A percentile compares a stretch with the other conserved stretches of the same genome.
These are phyloP conservation scores for Cantharellus cinnabarinus DNA, from an alignment of 768 basidiomycete genomes.

Conservation along the genomic window DNA sequence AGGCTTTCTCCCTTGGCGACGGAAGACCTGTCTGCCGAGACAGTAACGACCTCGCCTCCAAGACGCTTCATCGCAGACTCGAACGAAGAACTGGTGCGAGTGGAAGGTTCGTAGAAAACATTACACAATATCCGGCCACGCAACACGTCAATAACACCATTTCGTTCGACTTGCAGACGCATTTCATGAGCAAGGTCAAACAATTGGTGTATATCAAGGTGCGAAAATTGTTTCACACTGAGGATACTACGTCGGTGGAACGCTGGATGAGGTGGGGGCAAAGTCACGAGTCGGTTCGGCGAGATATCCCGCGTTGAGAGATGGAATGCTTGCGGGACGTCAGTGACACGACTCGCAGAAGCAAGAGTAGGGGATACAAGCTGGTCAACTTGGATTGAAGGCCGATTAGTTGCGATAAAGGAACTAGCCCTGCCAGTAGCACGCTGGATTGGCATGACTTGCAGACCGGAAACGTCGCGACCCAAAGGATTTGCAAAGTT, in stretches of 20 bases:
- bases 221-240: conserved; percentile 80
- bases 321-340: conserved; percentile 15
- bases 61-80: conserved; percentile 98
- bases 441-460: conserved; percentile 23
- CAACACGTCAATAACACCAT: conserved; percentile 69
- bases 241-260: conserved; percentile 90
- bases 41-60: conserved; percentile 83
- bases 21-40: conserved; percentile 63
- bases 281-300: conserved; percentile 14
- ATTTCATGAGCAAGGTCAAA: conserved; percentile 94
- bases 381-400: background rate
- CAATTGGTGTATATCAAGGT: conserved; percentile 77
- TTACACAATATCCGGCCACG: conserved; percentile 82
- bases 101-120: conserved; percentile 92
- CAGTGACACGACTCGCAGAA: conserved; percentile 5
- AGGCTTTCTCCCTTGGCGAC: conserved; percentile 87
- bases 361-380: background rate
- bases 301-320: conserved; percentile 4
- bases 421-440: conserved; percentile 11
- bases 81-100: conserved; percentile 86
- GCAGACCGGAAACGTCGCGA: conserved; percentile 49
- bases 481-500: conserved; percentile 40
- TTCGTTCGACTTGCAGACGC: conserved; percentile 87
- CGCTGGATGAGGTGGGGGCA: conserved; percentile 48
- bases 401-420: background rate